A percentile compares a stretch with the other conserved stretches of the same genome.
phyloP scores from a whole-genome alignment of 2,329 filamentous ascomycete species.

The Talaromyces sp. region DNA sequence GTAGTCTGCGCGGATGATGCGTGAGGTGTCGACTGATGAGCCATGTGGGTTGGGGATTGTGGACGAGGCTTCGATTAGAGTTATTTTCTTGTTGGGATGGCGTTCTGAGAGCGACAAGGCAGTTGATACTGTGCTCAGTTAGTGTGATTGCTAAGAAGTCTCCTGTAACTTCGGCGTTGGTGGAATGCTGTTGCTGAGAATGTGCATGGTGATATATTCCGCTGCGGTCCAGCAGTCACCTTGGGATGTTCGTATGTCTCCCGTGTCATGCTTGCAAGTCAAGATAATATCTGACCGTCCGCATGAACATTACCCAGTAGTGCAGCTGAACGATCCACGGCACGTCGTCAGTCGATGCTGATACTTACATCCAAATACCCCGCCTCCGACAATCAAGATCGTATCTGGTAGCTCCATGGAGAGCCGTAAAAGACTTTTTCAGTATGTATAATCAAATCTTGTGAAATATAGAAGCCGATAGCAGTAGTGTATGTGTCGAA shows the following conservation, averaged over 20 bases:
- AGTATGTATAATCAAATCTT: neutral
- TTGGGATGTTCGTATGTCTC: too few relatives aligned
- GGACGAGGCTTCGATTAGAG: constrained; percentile 55
- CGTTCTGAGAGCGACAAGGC: constrained; percentile 68
- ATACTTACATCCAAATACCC: constrained; percentile 43
- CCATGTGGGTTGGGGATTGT: constrained; percentile 57
- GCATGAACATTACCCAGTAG: neutral
- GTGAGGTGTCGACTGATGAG: constrained; percentile 58
- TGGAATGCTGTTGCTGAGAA: neutral
- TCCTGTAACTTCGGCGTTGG: too few relatives aligned
- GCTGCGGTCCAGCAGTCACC: neutral
- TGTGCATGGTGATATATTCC: neutral
- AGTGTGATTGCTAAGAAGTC: neutral
- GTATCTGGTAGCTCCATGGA: constrained; percentile 29
- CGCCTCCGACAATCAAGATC: constrained; percentile 43
- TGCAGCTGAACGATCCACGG: neutral
- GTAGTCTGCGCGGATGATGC: constrained; percentile 73
- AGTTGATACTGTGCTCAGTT: constrained; percentile 50
- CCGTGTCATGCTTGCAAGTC: neutral
- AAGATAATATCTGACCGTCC: neutral
- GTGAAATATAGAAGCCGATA: neutral
- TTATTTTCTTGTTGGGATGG: constrained; percentile 51
- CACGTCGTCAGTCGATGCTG: neutral
- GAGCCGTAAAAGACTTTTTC: neutral
- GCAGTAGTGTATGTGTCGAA: neutral